Base-by-base conservation (phyloP, 805 yeast genomes). In the Metschnikowia koreensis region DNA sequence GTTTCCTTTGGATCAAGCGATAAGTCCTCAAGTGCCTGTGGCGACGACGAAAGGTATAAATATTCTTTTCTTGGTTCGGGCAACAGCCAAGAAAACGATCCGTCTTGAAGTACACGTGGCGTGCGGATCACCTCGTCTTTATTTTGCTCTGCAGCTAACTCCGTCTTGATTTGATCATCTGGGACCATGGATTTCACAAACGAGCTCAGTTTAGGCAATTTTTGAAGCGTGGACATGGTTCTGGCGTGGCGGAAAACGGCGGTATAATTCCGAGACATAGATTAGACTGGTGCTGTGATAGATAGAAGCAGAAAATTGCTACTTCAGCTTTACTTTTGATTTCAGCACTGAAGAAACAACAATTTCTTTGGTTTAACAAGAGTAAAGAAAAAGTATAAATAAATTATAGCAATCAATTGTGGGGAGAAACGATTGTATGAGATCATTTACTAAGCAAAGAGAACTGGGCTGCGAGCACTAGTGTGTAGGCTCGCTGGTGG, bases 1-100 rank as follows among this genome's bases (percentile, higher is more conserved):
- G 63, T 60, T 40, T 76, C 81, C 1, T 54, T 48, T 2, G 59
- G 58, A 11, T 66, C 70, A 8, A 92, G 66, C 0, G 86, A 86
- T 27, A 93, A 70, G 55, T 86, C 89, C 1, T 63, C 60, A 40
- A 89, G 61, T 0, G 96, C 94, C 0, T 69, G 68, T 0, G 75
- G 76, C 17, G 92, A 84, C 0, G 84, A 79, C 13, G 85, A 68
- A 26, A 90, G 60, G 53, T 82, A 80, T 58, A 71, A 66, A 62
- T 83, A 78, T 59, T 71, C 70, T 52, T 77, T 75, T 54, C 92
- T 67, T 31, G 60, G 61, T 41, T 83, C 87, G 0, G 99, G 98
- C 1, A 77, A 59, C 1, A 87, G 77, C 77, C 82, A 93, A 1
- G 94, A 82, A 64, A 77, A 93, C 27, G 84, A 83, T 3, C 96